Conservation (phyloP, 495 filamentous ascomycete species). For the Zalerion maritima region DNA sequence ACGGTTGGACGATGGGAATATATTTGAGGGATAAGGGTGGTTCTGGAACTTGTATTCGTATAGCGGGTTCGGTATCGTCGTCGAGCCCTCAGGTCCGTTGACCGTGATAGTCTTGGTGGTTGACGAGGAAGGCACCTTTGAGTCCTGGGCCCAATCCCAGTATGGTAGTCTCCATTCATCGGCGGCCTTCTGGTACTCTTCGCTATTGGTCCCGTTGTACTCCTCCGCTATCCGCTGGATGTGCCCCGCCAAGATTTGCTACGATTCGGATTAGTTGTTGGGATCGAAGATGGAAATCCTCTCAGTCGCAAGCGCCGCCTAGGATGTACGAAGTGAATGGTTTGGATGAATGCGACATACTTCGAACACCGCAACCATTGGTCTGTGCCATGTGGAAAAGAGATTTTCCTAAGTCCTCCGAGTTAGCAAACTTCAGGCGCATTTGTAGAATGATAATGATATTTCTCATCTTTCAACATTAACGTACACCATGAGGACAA, state of each 20-base stretch:
- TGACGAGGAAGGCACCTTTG: constrained; percentile 15
- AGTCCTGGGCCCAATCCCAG: constrained; percentile 27
- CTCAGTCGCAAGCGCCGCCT: no score
- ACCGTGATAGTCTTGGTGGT: constrained; percentile 17
- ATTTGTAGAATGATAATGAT: background rate
- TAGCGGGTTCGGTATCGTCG: constrained; percentile 19
- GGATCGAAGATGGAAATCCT: constrained; percentile 1
- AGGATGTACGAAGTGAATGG: background rate
- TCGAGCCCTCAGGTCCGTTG: constrained; percentile 13
- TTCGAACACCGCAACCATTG: constrained; percentile 27
- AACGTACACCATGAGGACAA: constrained; percentile 31
- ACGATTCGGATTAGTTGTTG: constrained; percentile 2
- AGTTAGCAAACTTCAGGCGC: constrained; percentile 1
- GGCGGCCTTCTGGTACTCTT: constrained; percentile 19
- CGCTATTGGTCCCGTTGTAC: constrained; percentile 12
- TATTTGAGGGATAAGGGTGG: constrained; percentile 9
- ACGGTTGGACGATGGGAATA: constrained; percentile 11
- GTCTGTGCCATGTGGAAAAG: constrained; percentile 28
- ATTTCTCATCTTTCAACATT: background rate
- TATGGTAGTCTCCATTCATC: constrained; percentile 22
- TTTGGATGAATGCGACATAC: constrained; percentile 7
- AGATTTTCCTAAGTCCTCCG: constrained; percentile 18
- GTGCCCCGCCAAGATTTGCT: constrained; percentile 26
- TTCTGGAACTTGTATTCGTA: constrained; percentile 23
- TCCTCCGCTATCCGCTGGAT: constrained; percentile 17